Base-by-base conservation (phyloP, 2,329 filamentous ascomycete genomes). In the Saccharata proteae region DNA sequence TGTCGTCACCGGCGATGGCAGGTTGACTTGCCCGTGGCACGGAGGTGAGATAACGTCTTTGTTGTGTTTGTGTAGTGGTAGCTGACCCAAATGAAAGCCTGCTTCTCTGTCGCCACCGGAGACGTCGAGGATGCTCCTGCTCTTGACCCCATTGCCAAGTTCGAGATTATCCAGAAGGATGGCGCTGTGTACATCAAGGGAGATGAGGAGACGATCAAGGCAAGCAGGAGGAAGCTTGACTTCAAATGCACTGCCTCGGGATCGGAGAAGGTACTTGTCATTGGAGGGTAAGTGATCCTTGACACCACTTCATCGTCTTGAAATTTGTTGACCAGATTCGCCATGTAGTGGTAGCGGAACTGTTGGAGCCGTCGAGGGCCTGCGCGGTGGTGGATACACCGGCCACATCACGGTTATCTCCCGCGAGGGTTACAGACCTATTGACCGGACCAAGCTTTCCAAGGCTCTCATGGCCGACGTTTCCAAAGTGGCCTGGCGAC, bases 61-160 rank as follows among this genome's bases (percentile, higher is more conserved):
- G n/a, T n/a, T n/a, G n/a, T n/a, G n/a, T n/a, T n/a, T 12, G 19
- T 2, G 6, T 24, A 40, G 86, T 8, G 26, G 7, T 9, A 11
- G 22, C 33, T 35, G 23, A 35, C 28, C 18, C 15, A 17, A 30
- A 20, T 16, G 13, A 12, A 9, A 35, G 90, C 90, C 35, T 98
- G 90, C 65, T 98, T 94, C 62, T 90, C 84, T 40, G 74, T 83
- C 40, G 69, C 71, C 34, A 92, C 80, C 5, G 90, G 90, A 32
- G 90, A 98, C 46, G 81, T 96, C 37, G 90, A 98, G 59, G 84
- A 96, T 50, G 86, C 88, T 1, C 90, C 90, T 0, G 90, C 83
- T 2, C 71, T 93, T 16, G 84, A 96, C 47, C 69, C 81, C n/a
- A 63, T 98, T 16, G 71, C 80, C 26, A 77, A 78, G 30, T 98